Evolutionary conservation across 2,329 filamentous ascomycete species (phyloP).

Genomic region (Volutella citrinella): DNA sequence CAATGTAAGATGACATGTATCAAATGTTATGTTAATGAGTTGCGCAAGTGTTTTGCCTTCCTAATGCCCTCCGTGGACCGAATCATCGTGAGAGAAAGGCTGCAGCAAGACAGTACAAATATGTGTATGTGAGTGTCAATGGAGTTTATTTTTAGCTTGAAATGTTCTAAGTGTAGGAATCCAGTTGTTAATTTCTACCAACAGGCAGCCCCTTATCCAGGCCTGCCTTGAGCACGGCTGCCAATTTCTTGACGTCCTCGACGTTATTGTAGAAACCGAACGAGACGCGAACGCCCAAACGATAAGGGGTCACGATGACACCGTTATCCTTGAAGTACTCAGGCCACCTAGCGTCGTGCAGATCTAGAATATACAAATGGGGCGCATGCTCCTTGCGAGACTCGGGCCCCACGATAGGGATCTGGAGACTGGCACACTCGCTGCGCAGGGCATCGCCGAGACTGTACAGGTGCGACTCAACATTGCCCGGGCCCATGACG

Average conservation of each 20-base stretch:
- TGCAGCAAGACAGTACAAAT: too few relatives aligned
- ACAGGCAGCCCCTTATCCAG: background rate
- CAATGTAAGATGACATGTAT: background rate
- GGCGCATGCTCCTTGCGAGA: constrained; percentile 20
- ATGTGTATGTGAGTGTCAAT: too few relatives aligned
- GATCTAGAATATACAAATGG: constrained; percentile 26
- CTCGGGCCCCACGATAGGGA: constrained; percentile 20
- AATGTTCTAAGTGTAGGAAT: too few relatives aligned
- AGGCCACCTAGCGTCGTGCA: constrained; percentile 20
- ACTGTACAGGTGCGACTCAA: constrained; percentile 22
- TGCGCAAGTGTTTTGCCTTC: too few relatives aligned
- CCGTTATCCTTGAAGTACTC: constrained; percentile 13
- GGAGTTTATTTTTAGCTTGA: too few relatives aligned
- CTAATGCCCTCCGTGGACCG: too few relatives aligned
- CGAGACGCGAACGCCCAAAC: constrained; percentile 24
- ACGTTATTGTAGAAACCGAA: constrained; percentile 12
- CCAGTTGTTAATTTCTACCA: constrained; percentile 1
- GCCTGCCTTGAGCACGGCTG: background rate
- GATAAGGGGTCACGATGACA: constrained; percentile 19
- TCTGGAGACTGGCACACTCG: constrained; percentile 16
- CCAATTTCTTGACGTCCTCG: constrained; percentile 5
- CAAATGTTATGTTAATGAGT: too few relatives aligned
- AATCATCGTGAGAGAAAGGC: too few relatives aligned
- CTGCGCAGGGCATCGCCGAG: constrained; percentile 20
- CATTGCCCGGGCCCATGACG: constrained; percentile 18